Evolutionary conservation across 257 asterid species (phyloP).

Genomic region (Capsicum pubescens): DNA sequence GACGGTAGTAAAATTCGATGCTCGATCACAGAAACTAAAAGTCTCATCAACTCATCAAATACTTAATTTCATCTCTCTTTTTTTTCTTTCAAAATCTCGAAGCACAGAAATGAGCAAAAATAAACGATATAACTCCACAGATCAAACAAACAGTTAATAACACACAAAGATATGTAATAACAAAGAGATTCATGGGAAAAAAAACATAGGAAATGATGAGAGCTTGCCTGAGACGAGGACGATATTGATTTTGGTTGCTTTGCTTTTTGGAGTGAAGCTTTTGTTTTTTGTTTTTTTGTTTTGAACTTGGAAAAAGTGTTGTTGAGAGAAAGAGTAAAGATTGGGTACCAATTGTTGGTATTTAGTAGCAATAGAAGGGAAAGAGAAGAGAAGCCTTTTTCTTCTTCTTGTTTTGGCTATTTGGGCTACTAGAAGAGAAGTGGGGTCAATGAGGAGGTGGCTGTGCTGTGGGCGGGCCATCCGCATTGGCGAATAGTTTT

Average conservation of each 20-base stretch:
- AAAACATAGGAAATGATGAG: neutral
- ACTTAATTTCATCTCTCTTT: neutral
- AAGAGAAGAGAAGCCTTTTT: conserved; percentile 8
- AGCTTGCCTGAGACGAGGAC: conserved; percentile 25
- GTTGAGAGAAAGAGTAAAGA: neutral
- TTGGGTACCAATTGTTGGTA: conserved; percentile 12
- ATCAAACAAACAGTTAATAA: neutral
- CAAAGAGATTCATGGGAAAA: neutral
- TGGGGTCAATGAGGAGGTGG: neutral
- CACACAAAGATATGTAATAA: neutral
- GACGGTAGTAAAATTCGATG: neutral
- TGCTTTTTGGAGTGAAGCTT: conserved; percentile 24
- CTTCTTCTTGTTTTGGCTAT: neutral
- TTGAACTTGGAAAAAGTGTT: neutral
- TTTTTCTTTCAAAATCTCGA: neutral
- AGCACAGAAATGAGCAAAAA: neutral
- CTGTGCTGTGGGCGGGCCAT: conserved; percentile 25
- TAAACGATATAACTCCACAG: neutral
- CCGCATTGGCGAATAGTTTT: neutral
- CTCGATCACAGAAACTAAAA: conserved; percentile 5
- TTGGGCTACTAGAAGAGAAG: neutral
- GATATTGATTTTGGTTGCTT: conserved; percentile 7
- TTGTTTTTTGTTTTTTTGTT: neutral
- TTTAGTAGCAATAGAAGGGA: conserved; percentile 24
- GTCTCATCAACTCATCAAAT: neutral